Base-by-base conservation (phyloP, 768 basidiomycete genomes). In the Panaeolus cyanescens region DNA sequence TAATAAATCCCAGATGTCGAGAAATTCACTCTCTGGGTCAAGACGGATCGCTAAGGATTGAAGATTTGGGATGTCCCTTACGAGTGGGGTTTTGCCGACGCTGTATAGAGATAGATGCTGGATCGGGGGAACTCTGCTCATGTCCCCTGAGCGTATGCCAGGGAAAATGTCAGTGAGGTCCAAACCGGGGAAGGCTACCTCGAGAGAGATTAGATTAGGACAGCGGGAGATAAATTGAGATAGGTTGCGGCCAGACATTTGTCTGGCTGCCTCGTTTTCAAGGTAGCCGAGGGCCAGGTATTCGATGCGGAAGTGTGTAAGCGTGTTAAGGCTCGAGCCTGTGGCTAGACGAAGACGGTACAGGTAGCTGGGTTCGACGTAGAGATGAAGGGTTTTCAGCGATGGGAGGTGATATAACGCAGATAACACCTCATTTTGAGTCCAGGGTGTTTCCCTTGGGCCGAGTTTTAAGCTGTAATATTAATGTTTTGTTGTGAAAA, bases 331-430 rank as follows among this genome's bases (percentile, higher is more conserved):
- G 22, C 15, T 25, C 25, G 45, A 50, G 12, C 45, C 22, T 13
- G 45, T 50, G 45, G 45, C 25, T 50, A 50, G 45, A 28, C 45
- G 45, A 50, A 50, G 45, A 50, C 45, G 45, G 10, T 50, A 50
- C 45, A 50, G 17, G 45, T 50, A 50, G 4, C 45, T 50, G 22
- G 45, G 45, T 28, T 25, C 15, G 4, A 50, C 19, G 25, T 50
- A 28, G 10, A 50, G 25, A 13, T 50, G 45, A 28, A 50, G 25
- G 12, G 45, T 28, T 50, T 25, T 50, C 25, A 50, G 45, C 45
- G 12, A 50, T 5, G 45, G 6, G 25, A 50, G 45, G 45, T 50
- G 45, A 28, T 50, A 50, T 30, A 50, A 17, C 25, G 45, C 45
- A 4, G 45, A 50, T 4, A 50, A 28, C 45, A 50, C 45, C 30